Base-by-base conservation (phyloP, 2,329 filamentous ascomycete genomes). In the Neodidymelliopsis sp. region DNA sequence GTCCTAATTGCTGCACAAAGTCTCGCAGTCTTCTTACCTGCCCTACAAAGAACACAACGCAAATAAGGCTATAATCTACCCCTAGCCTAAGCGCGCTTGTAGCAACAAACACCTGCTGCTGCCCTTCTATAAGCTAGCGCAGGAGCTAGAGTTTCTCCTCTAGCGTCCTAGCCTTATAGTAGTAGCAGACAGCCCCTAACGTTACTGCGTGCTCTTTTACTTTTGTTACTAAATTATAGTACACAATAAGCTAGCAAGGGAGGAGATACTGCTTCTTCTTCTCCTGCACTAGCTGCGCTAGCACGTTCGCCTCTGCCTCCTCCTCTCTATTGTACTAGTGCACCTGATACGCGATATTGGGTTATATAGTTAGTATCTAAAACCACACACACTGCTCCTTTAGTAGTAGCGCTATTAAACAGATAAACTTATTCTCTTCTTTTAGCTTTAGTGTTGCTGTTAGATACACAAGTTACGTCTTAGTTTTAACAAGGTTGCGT, bases 361-460 rank as follows among this genome's bases (percentile, higher is more conserved):
- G 4, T 27, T 25, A 18, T 16, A n/a, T 37, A 8, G 20, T 37
- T 37, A 25, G 34, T 8, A 13, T 18, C 20, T 25, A 25, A 18
- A 37, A 37, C 34, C 15, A 37, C 16, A 4, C 4, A 18, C 12
- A 37, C 13, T 37, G 11, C n/a, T 37, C 12, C 34, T 37, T 27
- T 7, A 12, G 7, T 27, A 27, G 24, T 12, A 27, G 12, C 24
- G 7, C 24, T 27, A 27, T 27, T 37, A 37, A 25, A 13, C 11
- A 15, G n/a, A 40, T 30, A 23, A 40, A 40, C 37, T 40, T 20
- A 15, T 12, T 12, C 37, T 30, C 13, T 19, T 40, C 25, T 29
- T 13, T 29, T 28, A 28, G 37, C 37, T 29, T 11, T 20, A 30
- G 10, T 12, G 25, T 40, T 19, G 16, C 25, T 23, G 25, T 40